Evolutionary conservation across 768 basidiomycete genomes (phyloP), one percentile per base, ranked within the genome.

Genomic region (Paxillus involutus): DNA sequence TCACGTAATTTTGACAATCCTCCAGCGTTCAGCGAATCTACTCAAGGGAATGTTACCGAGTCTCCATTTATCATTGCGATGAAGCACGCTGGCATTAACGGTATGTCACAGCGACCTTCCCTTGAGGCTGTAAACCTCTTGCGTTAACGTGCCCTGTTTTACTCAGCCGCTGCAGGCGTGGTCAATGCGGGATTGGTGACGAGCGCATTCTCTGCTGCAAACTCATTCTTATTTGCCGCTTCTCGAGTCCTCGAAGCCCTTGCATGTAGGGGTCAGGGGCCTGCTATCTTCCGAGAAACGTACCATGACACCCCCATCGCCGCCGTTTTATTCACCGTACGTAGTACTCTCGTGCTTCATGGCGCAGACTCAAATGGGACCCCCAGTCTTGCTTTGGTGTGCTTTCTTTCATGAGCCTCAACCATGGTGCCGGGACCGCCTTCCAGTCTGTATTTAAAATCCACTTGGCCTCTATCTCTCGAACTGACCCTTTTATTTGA

Each of bases 111-210:
- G 37, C 30, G 7, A 24, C 21, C 4, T 24, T 32, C 30, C n/a
- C 17, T 35, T 47, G 17, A 24, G 14, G 8, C 24, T 12, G 3
- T 11, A 11, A 33, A 11, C 3, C 10, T 33, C 33, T 33, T 33
- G 9, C 33, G 3, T 33, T 33, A 11, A 33, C 33, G 1, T 62
- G 30, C 21, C 33, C 55, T 47, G 45, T 53, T 29, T 5, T 19
- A 29, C 16, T 60, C 24, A 77, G 82, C 77, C 4, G 72, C 87
- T 30, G 82, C 82, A 5, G 78, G 80, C 49, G 79, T 91, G 63
- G 80, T 91, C 71, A 91, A 91, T 63, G 88, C 81, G n/a, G 79
- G 73, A 47, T 75, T 91, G 62, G 81, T 91, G 66, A 82, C 89
- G 6, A 82, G 80, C 64, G 87, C 87, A 4, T 84, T 87, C 75